Percentiles rank a stretch among this genome's conserved stretches.
Evolutionary conservation across 495 filamentous ascomycete species (phyloP).

Genomic region (Cenococcum geophilum): DNA sequence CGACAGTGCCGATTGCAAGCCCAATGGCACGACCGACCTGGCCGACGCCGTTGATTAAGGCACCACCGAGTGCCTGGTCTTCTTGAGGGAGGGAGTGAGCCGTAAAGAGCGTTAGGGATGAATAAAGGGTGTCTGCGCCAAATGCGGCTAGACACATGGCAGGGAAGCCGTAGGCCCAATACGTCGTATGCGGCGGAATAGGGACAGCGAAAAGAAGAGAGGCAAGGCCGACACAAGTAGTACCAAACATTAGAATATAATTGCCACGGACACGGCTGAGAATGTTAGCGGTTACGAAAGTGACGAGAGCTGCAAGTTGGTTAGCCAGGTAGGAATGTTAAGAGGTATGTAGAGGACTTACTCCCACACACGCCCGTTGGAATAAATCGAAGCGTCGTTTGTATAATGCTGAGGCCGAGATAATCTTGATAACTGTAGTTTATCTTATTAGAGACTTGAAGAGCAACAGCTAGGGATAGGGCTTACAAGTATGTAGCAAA

Average conservation of each 20-base stretch:
- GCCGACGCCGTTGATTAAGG: conserved; percentile 54
- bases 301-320: conserved; percentile 36
- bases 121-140: conserved; percentile 55
- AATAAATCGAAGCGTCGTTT: conserved; percentile 57
- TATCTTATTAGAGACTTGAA: neutral
- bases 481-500: conserved; percentile 52
- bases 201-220: conserved; percentile 53
- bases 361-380: conserved; percentile 51
- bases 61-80: conserved; percentile 57
- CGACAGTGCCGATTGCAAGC: conserved; percentile 52
- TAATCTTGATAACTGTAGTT: conserved; percentile 49
- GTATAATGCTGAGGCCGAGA: conserved; percentile 47
- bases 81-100: conserved; percentile 51
- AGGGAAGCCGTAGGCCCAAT: conserved; percentile 55
- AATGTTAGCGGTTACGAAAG: conserved; percentile 49
- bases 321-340: neutral
- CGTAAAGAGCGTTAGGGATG: conserved; percentile 53
- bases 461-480: neutral
- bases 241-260: conserved; percentile 50
- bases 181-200: conserved; percentile 48
- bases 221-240: conserved; percentile 44
- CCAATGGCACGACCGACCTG: conserved; percentile 53
- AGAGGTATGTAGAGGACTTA: neutral
- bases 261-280: conserved; percentile 49
- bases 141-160: conserved; percentile 55